A percentile compares a stretch with the other conserved stretches of the same genome.
These are phyloP conservation scores for Aspergillus tanneri DNA, from an alignment of 2,329 filamentous ascomycete species.

Conservation along the genomic window DNA sequence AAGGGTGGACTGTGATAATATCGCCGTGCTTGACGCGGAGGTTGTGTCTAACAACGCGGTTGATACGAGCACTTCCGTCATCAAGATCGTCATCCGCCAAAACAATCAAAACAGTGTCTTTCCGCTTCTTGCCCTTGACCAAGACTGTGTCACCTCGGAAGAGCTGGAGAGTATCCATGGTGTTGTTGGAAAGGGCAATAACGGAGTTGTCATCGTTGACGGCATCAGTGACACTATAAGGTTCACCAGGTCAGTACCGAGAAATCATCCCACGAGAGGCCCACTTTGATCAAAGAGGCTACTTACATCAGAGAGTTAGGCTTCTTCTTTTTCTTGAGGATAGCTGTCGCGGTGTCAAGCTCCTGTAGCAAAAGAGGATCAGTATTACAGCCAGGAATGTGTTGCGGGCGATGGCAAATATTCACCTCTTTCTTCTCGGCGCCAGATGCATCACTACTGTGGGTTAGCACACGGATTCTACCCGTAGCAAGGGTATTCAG, in stretches of 20 bases:
- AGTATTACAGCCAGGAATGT: constrained; percentile 41
- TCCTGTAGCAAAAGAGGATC: constrained; percentile 54
- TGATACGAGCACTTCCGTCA: constrained; percentile 94
- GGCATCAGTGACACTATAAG: constrained; percentile 86
- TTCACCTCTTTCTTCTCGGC: constrained; percentile 78
- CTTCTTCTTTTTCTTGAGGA: constrained; percentile 99
- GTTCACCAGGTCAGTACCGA: constrained; percentile 20
- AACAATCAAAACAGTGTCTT: constrained; percentile 97
- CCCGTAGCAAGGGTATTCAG: constrained; percentile 11
- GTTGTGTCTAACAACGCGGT: constrained; percentile 98
- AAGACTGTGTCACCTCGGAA: constrained; percentile 98
- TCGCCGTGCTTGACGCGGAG: constrained; percentile 98
- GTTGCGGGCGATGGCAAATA: constrained; percentile 8
- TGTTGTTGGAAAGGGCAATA: constrained; percentile 96
- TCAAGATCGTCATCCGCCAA: constrained; percentile 96
- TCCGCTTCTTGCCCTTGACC: constrained; percentile 99
- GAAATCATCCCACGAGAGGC: not conserved
- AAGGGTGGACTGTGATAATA: constrained; percentile 94
- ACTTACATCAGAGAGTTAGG: constrained; percentile 95
- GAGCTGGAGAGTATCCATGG: constrained; percentile 96
- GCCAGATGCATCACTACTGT: constrained; percentile 77
- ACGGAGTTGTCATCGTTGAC: constrained; percentile 99
- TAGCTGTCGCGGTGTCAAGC: constrained; percentile 90
- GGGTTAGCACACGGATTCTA: constrained; percentile 41
- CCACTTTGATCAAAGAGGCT: not conserved